A percentile compares a stretch with the other conserved stretches of the same genome.
phyloP scores from a whole-genome alignment of 345 rosid genomes.

The Heritiera littoralis region DNA sequence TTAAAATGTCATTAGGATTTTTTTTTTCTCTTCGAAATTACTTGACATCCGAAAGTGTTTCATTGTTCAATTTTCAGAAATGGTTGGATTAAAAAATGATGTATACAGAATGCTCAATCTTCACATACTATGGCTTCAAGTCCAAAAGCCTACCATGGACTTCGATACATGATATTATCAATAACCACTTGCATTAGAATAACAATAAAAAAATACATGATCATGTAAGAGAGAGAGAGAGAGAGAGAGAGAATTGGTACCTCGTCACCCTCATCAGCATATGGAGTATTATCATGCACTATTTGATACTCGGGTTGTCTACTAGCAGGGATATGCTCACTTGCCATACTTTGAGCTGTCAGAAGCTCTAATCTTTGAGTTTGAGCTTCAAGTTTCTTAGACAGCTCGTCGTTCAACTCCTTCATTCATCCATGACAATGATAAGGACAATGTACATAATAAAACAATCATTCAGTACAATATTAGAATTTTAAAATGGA shows the following conservation, averaged over 20 bases:
- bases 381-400: slow-evolving; percentile 80
- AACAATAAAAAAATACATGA: too few species aligned
- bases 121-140: background rate
- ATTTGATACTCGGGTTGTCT: slow-evolving; percentile 52
- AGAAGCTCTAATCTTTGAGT: slow-evolving; percentile 92
- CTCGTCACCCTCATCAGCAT: slow-evolving; percentile 99
- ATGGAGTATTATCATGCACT: slow-evolving; percentile 55
- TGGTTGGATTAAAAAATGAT: background rate
- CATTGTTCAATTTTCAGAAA: too few species aligned
- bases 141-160: background rate
- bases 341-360: slow-evolving; percentile 76
- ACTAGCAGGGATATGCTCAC: slow-evolving; percentile 48
- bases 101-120: background rate
- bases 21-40: background rate
- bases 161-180: too few species aligned
- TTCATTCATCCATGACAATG: slow-evolving; percentile 37
- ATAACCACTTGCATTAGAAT: too few species aligned
- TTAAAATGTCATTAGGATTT: background rate
- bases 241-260: slow-evolving; percentile 32
- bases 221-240: too few species aligned
- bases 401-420: slow-evolving; percentile 83
- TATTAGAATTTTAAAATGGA: too few species aligned
- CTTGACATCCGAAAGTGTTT: background rate
- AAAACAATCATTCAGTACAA: background rate
- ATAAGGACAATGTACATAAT: background rate